A percentile compares a stretch with the other conserved stretches of the same genome.
phyloP scores from a whole-genome alignment of 176 grass and related monocot genomes.

The Oryza brachyantha region DNA sequence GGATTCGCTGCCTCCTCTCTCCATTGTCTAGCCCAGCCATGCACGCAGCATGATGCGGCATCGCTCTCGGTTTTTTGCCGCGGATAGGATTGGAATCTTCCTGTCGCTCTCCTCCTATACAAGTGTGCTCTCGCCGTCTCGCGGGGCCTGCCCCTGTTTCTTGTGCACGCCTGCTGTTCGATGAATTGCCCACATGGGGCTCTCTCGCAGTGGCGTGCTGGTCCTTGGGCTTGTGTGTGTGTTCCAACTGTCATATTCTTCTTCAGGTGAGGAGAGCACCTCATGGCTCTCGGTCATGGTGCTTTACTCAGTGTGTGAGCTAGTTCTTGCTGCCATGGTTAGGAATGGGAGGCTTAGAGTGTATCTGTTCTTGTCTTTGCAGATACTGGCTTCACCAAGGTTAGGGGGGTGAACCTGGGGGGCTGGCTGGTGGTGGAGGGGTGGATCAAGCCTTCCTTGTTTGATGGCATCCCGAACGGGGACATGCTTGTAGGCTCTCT shows the following conservation, averaged over 20 bases:
- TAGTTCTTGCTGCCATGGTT: not conserved
- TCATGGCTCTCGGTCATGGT: not conserved
- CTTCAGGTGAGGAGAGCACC: not conserved
- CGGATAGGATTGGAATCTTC: constrained; percentile 37
- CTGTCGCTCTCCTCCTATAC: constrained; percentile 17
- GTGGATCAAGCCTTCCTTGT: constrained; percentile 87
- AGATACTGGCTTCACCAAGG: constrained; percentile 57
- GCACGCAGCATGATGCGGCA: not conserved
- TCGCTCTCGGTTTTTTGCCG: not conserved
- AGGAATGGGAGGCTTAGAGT: not conserved
- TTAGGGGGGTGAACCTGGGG: constrained; percentile 78
- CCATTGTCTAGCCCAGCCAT: not conserved
- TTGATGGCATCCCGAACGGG: constrained; percentile 69
- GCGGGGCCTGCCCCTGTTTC: not conserved
- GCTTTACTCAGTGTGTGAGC: not conserved
- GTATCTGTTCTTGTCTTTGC: not conserved
- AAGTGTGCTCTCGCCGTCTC: not conserved
- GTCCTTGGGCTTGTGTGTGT: constrained; percentile 14
- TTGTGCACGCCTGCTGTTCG: not conserved
- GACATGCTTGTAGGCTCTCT: constrained; percentile 73
- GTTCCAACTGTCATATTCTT: constrained; percentile 12
- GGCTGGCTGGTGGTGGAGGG: constrained; percentile 88
- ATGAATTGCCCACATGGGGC: constrained; percentile 32
- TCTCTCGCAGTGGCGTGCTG: not conserved
- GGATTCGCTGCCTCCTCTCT: not conserved